phyloP scores from a whole-genome alignment of 2,329 filamentous ascomycete species.

The Aspergillus novofumigatus region DNA sequence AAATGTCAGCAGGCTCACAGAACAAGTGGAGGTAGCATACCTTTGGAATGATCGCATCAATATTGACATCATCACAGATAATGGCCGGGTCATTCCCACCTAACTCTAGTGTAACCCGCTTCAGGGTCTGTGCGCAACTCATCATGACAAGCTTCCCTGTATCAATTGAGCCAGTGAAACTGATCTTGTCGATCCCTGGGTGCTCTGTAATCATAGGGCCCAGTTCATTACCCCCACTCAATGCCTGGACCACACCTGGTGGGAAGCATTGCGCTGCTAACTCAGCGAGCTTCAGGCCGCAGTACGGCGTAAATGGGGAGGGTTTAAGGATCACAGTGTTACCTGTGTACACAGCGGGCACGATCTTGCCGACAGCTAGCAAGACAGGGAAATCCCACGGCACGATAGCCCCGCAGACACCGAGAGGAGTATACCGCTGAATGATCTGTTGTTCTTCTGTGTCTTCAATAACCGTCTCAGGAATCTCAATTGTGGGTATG shows the following conservation, averaged over 20 bases:
- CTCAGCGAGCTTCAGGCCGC: conserved; percentile 53
- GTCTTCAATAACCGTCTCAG: conserved; percentile 47
- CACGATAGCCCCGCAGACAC: conserved; percentile 51
- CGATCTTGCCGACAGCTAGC: conserved; percentile 48
- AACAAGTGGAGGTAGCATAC: conserved; percentile 11
- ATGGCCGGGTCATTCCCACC: conserved; percentile 56
- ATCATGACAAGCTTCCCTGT: conserved; percentile 51
- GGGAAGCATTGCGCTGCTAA: conserved; percentile 49
- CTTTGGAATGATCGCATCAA: conserved; percentile 42
- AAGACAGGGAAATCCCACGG: conserved; percentile 55
- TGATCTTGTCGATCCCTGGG: conserved; percentile 53
- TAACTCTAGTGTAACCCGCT: conserved; percentile 51
- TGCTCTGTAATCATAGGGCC: conserved; percentile 54
- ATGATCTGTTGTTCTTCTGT: conserved; percentile 36
- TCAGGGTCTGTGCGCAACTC: conserved; percentile 49
- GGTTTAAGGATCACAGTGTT: conserved; percentile 55
- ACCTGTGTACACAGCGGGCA: conserved; percentile 48
- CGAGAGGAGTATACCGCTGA: conserved; percentile 35
- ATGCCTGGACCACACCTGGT: conserved; percentile 52
- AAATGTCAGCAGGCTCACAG: not conserved
- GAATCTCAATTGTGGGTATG: too few relatives aligned
- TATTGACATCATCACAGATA: conserved; percentile 51
- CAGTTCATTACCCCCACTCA: conserved; percentile 53
- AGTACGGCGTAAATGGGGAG: conserved; percentile 50
- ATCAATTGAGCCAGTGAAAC: conserved; percentile 54